Evolutionary conservation across 2,329 filamentous ascomycete species (phyloP).

Genomic region (Diaporthe amygdali): DNA sequence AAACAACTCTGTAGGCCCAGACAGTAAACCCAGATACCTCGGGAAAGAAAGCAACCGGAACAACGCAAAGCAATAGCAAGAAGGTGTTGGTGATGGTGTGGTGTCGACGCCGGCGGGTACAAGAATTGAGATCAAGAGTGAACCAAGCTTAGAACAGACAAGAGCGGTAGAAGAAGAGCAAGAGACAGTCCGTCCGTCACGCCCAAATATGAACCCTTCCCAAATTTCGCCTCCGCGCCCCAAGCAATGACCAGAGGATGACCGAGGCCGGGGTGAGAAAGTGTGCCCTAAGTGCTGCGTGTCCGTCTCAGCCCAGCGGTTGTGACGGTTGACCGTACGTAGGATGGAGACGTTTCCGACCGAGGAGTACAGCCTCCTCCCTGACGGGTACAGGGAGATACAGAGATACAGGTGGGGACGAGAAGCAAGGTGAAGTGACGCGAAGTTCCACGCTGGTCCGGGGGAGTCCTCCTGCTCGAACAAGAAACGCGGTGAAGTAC

Average conservation of each 20-base stretch:
- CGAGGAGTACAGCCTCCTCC: slow-evolving; percentile 18
- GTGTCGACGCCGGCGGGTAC: neutral
- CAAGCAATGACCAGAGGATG: slow-evolving; percentile 11
- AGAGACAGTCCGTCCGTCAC: slow-evolving; percentile 12
- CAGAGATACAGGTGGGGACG: neutral
- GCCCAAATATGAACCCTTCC: slow-evolving; percentile 19
- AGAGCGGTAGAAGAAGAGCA: neutral
- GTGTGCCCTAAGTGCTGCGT: neutral
- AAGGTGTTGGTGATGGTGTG: neutral
- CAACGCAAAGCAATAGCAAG: slow-evolving; percentile 2
- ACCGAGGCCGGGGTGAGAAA: slow-evolving; percentile 20
- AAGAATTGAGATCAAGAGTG: neutral
- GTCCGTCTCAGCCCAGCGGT: slow-evolving; percentile 10
- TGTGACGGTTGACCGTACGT: neutral
- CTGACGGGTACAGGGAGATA: slow-evolving; percentile 17
- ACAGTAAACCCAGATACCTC: slow-evolving; percentile 13
- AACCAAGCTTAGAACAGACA: neutral
- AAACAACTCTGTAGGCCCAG: slow-evolving; percentile 12
- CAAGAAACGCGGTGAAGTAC: neutral
- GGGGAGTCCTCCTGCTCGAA: slow-evolving; percentile 19
- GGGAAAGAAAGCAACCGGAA: slow-evolving; percentile 10
- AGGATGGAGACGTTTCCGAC: neutral
- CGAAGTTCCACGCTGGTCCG: neutral
- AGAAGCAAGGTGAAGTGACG: slow-evolving; percentile 9
- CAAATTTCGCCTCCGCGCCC: slow-evolving; percentile 6